Evolutionary conservation across 2,329 filamentous ascomycete species (phyloP).

Genomic region (Trichoderma hamatum): DNA sequence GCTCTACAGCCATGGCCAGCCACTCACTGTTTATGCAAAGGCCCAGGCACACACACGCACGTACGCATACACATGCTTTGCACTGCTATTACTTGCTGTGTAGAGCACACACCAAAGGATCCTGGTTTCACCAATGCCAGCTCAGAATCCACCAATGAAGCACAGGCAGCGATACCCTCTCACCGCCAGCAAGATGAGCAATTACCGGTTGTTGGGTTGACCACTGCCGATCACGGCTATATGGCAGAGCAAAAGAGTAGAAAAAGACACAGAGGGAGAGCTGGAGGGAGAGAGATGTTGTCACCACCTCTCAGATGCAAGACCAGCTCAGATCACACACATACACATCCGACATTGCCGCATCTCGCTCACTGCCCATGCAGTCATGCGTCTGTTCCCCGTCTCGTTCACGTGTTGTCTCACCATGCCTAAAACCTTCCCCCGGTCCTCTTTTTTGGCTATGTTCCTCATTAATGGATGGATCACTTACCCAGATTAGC

Average conservation of each 20-base stretch:
- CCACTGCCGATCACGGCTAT: not conserved
- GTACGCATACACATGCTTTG: not conserved
- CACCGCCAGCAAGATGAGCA: not conserved
- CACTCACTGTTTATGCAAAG: not conserved
- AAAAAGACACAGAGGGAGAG: not conserved
- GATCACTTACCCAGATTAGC: not conserved
- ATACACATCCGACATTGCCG: conserved; percentile 9
- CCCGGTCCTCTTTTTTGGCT: not conserved
- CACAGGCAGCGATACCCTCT: not conserved
- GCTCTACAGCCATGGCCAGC: not conserved
- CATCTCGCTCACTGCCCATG: conserved; percentile 14
- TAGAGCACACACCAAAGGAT: not conserved
- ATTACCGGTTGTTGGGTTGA: not conserved
- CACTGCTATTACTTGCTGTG: no score
- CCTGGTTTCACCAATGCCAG: not conserved
- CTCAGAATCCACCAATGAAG: not conserved
- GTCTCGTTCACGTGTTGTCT: conserved; percentile 23
- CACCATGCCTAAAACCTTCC: not conserved
- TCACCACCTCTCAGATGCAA: not conserved
- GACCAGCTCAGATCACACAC: not conserved
- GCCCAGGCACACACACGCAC: not conserved
- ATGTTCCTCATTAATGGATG: not conserved
- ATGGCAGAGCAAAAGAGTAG: not conserved
- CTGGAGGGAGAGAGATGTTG: not conserved
- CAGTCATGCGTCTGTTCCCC: not conserved